These are phyloP conservation scores for Seiridium cupressi DNA, from an alignment of 2,329 filamentous ascomycete genomes.

Conservation along the genomic window DNA sequence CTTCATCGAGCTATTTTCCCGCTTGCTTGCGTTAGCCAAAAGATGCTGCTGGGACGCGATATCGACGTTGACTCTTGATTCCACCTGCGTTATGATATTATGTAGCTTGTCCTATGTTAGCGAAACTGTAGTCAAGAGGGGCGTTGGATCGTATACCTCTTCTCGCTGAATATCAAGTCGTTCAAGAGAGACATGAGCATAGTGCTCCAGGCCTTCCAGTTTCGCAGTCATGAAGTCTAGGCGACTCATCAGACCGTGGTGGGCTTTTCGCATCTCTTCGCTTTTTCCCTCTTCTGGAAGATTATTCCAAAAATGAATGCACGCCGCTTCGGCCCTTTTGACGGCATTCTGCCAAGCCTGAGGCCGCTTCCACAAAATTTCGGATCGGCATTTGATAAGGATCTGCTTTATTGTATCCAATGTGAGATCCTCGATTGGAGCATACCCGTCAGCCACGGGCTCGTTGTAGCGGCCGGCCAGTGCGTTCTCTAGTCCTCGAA, in stretches of 20 bases:
- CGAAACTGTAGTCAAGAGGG: not conserved
- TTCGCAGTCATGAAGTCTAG: slow-evolving; percentile 30
- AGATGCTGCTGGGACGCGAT: slow-evolving; percentile 60
- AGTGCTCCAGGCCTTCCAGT: slow-evolving; percentile 32
- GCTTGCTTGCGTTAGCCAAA: slow-evolving; percentile 58
- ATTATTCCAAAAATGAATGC: slow-evolving; percentile 14
- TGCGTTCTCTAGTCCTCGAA: slow-evolving; percentile 26
- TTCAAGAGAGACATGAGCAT: slow-evolving; percentile 31
- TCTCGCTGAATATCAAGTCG: slow-evolving; percentile 30
- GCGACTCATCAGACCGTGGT: slow-evolving; percentile 23
- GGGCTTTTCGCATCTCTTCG: slow-evolving; percentile 18
- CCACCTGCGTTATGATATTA: slow-evolving; percentile 31
- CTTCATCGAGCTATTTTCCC: slow-evolving; percentile 64
- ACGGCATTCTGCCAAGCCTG: slow-evolving; percentile 28
- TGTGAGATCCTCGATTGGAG: slow-evolving; percentile 20
- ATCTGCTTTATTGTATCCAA: slow-evolving; percentile 27
- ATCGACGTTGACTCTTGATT: slow-evolving; percentile 56
- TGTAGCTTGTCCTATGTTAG: slow-evolving; percentile 22
- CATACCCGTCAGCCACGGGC: slow-evolving; percentile 10
- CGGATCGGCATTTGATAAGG: slow-evolving; percentile 27
- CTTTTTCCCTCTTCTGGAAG: slow-evolving; percentile 1
- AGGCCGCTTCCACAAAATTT: slow-evolving; percentile 30
- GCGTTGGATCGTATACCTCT: slow-evolving; percentile 22
- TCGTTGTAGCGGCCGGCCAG: slow-evolving; percentile 25
- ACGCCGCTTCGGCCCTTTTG: slow-evolving; percentile 16